Percentiles rank a stretch among this genome's conserved stretches.
phyloP scores from a whole-genome alignment of 1,284 basidiomycete species.

The Coniophora puteana region DNA sequence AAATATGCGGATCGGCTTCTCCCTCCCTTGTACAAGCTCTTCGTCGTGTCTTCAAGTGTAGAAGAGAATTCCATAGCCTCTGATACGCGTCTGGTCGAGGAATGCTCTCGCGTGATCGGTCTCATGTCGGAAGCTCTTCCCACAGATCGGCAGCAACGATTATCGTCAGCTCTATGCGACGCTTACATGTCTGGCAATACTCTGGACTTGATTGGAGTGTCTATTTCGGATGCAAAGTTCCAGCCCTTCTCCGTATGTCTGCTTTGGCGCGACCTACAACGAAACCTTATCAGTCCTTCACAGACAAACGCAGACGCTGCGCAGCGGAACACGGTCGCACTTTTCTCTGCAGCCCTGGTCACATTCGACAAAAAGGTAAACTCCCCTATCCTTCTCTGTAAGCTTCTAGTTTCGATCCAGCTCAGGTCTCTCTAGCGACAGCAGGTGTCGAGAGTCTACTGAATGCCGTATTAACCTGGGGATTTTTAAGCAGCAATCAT shows the following conservation, averaged over 20 bases:
- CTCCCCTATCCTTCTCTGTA: background rate
- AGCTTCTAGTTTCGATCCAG: background rate
- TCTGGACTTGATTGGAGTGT: conserved; percentile 49
- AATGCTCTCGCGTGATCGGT: conserved; percentile 63
- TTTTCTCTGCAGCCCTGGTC: conserved; percentile 67
- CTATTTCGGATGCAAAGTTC: conserved; percentile 18
- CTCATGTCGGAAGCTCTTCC: conserved; percentile 65
- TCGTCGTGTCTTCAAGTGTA: conserved; percentile 53
- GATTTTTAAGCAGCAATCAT: too few relatives aligned
- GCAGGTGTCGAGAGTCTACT: conserved; percentile 42
- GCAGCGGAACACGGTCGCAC: conserved; percentile 59
- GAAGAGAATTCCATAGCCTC: conserved; percentile 39
- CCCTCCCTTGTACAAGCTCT: conserved; percentile 67
- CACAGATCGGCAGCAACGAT: conserved; percentile 58
- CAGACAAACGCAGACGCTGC: conserved; percentile 42
- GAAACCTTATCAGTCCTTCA: too few relatives aligned
- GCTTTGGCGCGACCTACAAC: conserved; percentile 19
- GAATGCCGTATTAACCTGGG: too few relatives aligned
- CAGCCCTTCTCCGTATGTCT: conserved; percentile 18
- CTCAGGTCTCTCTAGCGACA: conserved; percentile 50
- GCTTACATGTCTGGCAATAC: conserved; percentile 63
- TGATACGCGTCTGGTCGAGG: conserved; percentile 64
- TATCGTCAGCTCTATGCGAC: conserved; percentile 48
- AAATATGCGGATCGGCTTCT: conserved; percentile 79
- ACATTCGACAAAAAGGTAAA: conserved; percentile 63